A percentile compares a stretch with the other conserved stretches of the same genome.
Conservation (phyloP, 768 basidiomycete genomes). For the Mycena amicta region DNA sequence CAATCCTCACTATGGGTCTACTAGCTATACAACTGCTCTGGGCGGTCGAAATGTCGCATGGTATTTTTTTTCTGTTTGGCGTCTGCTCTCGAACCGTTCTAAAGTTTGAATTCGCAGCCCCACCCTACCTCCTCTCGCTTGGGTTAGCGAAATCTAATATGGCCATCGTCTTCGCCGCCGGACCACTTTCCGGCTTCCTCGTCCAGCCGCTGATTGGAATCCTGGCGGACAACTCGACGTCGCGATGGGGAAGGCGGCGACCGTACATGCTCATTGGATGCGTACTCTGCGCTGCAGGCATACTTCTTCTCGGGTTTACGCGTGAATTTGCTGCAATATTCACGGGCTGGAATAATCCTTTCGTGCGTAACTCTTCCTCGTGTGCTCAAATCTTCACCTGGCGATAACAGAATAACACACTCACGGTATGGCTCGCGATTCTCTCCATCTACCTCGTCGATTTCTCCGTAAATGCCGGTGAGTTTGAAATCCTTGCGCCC, state of each 20-base stretch:
- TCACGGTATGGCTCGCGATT: slow-evolving; percentile 81
- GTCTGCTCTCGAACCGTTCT: neutral
- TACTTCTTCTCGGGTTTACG: slow-evolving; percentile 85
- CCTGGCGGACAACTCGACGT: slow-evolving; percentile 82
- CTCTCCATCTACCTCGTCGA: slow-evolving; percentile 68
- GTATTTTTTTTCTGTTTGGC: slow-evolving; percentile 42
- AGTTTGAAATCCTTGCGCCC: neutral
- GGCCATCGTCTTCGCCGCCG: slow-evolving; percentile 91
- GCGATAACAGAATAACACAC: slow-evolving; percentile 56
- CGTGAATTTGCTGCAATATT: slow-evolving; percentile 62
- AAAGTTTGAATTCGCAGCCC: slow-evolving; percentile 40
- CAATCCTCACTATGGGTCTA: slow-evolving; percentile 74
- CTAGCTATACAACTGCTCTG: slow-evolving; percentile 88
- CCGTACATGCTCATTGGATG: slow-evolving; percentile 83
- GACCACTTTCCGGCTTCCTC: slow-evolving; percentile 85
- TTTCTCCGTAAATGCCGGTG: slow-evolving; percentile 55
- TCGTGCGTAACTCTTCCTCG: slow-evolving; percentile 19
- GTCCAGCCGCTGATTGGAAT: slow-evolving; percentile 91
- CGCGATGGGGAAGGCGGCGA: slow-evolving; percentile 79
- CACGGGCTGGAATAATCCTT: slow-evolving; percentile 31
- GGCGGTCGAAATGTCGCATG: slow-evolving; percentile 95
- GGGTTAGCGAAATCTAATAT: slow-evolving; percentile 86
- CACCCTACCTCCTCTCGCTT: slow-evolving; percentile 88
- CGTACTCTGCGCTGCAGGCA: slow-evolving; percentile 64
- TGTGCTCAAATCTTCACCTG: slow-evolving; percentile 1